Evolutionary conservation across 129 eudicot species (phyloP), one percentile per base, ranked within the genome.

Genomic region (Flaveria bidentis): DNA sequence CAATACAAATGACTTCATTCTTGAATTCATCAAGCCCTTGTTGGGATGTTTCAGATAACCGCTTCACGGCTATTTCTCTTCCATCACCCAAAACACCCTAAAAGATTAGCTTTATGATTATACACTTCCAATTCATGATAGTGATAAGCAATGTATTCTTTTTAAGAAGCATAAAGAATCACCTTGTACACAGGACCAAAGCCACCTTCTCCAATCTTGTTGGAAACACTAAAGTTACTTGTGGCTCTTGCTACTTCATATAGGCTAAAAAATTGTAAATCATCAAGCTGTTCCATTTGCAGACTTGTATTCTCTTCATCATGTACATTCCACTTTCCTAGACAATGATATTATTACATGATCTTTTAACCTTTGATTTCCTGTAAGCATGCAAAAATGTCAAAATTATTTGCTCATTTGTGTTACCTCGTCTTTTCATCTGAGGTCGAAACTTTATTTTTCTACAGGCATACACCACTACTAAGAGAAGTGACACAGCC

Each of bases 1-100:
- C 74, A 25, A 76, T 76, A 13, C 62, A 51, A 6, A 49, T 67
- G 33, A 67, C 53, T 44, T 67, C 72, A 22, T 67, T 67, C 53
- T 44, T 44, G 55, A 67, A 67, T 55, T 44, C 72, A 44, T 67
- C 72, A 65, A 65, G 26, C 15, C 70, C 70, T 7, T 65, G 47
- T 42, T 26, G 17, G 18, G 68, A 62, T 62, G 44, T 62, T 62
- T 62, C 44, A 26, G 68, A 62, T 9, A 62, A 44, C 20, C 68
- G 68, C 44, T 62, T 62, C 18, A 62, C 68, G 15, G 68, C 68
- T 4, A 62, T 30, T 30, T 62, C 45, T 62, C 44, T 28, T 12
- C 20, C 44, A 6, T 62, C 68, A 3, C 30, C 68, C 18, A 62
- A 62, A 18, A 62, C 45, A 28, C 68, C 68, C 72, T 67, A 67